phyloP scores from a whole-genome alignment of 805 yeast species.

The Blastobotrys parvus region DNA sequence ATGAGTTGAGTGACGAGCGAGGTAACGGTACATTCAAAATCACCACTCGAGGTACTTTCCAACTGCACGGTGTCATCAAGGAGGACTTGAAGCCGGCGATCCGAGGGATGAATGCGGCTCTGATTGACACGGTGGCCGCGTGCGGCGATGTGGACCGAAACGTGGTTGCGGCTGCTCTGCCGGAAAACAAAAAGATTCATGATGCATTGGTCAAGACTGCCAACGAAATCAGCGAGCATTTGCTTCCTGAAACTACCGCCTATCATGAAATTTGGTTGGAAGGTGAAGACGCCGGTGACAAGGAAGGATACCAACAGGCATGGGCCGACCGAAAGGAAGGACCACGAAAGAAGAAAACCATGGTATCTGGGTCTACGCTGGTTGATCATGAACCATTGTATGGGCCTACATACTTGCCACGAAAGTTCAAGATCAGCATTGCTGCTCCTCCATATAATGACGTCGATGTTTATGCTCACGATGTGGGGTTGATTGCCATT shows the following conservation, averaged over 20 bases:
- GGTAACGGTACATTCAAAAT: slow-evolving; percentile 93
- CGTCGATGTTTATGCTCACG: slow-evolving; percentile 94
- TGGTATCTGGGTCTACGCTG: slow-evolving; percentile 80
- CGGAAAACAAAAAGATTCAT: slow-evolving; percentile 76
- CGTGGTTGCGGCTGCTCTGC: slow-evolving; percentile 87
- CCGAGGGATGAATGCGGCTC: slow-evolving; percentile 82
- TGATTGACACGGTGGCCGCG: slow-evolving; percentile 93
- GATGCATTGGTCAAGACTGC: slow-evolving; percentile 60
- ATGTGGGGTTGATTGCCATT: slow-evolving; percentile 86
- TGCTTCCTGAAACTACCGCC: slow-evolving; percentile 87
- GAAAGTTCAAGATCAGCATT: slow-evolving; percentile 91
- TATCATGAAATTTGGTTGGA: slow-evolving; percentile 96
- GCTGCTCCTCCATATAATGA: slow-evolving; percentile 95
- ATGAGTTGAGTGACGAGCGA: slow-evolving; percentile 64
- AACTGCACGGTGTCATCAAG: slow-evolving; percentile 89
- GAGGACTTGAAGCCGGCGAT: slow-evolving; percentile 83
- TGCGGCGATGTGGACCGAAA: slow-evolving; percentile 98
- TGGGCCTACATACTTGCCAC: slow-evolving; percentile 80
- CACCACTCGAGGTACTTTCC: slow-evolving; percentile 96
- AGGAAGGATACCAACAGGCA: slow-evolving; percentile 51
- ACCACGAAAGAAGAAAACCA: slow-evolving; percentile 69
- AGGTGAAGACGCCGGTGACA: slow-evolving; percentile 70
- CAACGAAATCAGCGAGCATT: slow-evolving; percentile 61
- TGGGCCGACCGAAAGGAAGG: slow-evolving; percentile 65
- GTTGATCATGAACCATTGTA: slow-evolving; percentile 80